These are phyloP conservation scores for Leishmania braziliensis DNA, from an alignment of 208 protist genomes.

Conservation along the genomic window DNA sequence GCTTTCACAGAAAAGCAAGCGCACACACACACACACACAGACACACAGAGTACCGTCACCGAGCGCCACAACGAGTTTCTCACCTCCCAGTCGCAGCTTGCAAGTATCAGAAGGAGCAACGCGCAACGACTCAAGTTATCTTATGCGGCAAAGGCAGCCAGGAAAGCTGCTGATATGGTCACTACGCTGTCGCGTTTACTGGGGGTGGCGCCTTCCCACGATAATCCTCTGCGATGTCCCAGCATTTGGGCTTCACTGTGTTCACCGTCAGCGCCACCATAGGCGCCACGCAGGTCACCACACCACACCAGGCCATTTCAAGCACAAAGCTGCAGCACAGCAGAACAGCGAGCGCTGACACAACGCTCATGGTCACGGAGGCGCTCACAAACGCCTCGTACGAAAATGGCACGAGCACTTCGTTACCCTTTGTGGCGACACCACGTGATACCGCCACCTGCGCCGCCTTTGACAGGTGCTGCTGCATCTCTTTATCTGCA, in stretches of 20 bases:
- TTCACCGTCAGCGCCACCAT: conserved; percentile 48
- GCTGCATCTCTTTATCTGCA: conserved; percentile 23
- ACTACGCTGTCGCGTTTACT: neutral
- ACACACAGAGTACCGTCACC: neutral
- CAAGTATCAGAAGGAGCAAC: neutral
- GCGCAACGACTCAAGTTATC: neutral
- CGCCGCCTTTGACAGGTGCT: conserved; percentile 21
- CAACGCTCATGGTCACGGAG: conserved; percentile 28
- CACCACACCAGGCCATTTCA: conserved; percentile 7
- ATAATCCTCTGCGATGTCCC: conserved; percentile 53
- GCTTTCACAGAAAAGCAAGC: neutral
- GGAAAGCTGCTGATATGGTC: neutral
- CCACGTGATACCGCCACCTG: conserved; percentile 10
- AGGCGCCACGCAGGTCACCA: conserved; percentile 26
- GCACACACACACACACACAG: neutral
- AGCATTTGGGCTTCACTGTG: conserved; percentile 45
- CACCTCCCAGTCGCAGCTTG: neutral
- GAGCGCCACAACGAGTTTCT: neutral
- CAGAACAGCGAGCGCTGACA: conserved; percentile 32
- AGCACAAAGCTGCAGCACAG: conserved; percentile 30
- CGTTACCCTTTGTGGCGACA: neutral
- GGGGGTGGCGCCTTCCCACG: conserved; percentile 35
- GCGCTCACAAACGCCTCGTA: conserved; percentile 34
- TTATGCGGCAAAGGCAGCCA: neutral
- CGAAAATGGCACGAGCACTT: conserved; percentile 22